These are phyloP conservation scores for Terfezia claveryi DNA, from an alignment of 495 filamentous ascomycete species.

Conservation along the genomic window DNA sequence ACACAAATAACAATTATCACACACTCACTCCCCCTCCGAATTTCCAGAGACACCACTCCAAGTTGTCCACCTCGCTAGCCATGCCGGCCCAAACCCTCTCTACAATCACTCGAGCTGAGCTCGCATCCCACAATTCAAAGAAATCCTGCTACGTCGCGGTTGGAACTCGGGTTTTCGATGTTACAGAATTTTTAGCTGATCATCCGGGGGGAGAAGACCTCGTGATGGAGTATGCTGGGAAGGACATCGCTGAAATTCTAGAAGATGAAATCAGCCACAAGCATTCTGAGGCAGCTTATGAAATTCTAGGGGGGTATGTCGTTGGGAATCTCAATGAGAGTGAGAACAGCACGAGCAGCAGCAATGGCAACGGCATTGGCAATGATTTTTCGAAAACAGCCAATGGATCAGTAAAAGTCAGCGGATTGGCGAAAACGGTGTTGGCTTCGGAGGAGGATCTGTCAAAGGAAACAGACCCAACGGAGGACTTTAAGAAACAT, in stretches of 20 bases:
- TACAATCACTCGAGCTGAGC: conserved; percentile 53
- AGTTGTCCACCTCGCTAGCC: conserved; percentile 11
- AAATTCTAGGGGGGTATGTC: conserved; percentile 66
- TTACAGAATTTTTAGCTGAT: conserved; percentile 66
- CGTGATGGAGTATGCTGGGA: conserved; percentile 73
- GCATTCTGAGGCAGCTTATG: conserved; percentile 80
- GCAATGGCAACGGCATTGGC: conserved; percentile 8
- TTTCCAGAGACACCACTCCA: conserved; percentile 19
- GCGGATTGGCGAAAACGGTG: conserved; percentile 51
- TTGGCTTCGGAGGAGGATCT: conserved; percentile 73
- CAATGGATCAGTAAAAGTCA: conserved; percentile 6
- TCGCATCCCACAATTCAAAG: conserved; percentile 53
- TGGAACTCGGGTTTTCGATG: conserved; percentile 78
- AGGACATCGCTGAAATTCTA: conserved; percentile 66
- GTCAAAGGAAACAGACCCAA: conserved; percentile 58
- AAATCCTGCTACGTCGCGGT: conserved; percentile 88
- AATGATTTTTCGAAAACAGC: conserved; percentile 9
- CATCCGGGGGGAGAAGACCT: conserved; percentile 84
- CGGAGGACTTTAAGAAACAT: conserved; percentile 55
- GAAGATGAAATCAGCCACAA: conserved; percentile 61
- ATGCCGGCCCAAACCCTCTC: conserved; percentile 34
- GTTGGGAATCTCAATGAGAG: conserved; percentile 35
- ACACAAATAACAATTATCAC: conserved; percentile 10
- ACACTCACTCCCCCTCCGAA: conserved; percentile 21
- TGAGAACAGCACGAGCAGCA: conserved; percentile 6